Conservation (phyloP, 768 basidiomycete species). For the Auriscalpium microsporum region DNA sequence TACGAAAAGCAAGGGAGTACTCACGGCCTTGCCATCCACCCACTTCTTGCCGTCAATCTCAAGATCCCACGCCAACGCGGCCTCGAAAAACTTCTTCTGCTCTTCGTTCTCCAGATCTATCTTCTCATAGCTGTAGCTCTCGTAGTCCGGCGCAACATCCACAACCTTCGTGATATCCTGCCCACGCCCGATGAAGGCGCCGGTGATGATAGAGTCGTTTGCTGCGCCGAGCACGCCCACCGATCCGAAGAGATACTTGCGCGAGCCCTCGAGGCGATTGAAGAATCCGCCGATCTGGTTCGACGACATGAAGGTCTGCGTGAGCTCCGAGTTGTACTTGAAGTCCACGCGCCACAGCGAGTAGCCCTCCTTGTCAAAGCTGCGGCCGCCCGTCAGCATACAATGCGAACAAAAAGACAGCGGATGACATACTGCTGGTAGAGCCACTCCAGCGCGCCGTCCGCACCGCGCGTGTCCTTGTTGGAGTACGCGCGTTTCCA, state of each 20-base stretch:
- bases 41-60: slow-evolving; percentile 83
- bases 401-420: neutral
- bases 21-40: slow-evolving; percentile 84
- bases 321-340: slow-evolving; percentile 95
- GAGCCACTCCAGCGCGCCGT: slow-evolving; percentile 90
- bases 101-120: slow-evolving; percentile 64
- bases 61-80: slow-evolving; percentile 89
- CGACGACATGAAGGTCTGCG: slow-evolving; percentile 86
- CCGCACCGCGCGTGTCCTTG: slow-evolving; percentile 85
- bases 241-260: slow-evolving; percentile 94
- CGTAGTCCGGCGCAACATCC: slow-evolving; percentile 82
- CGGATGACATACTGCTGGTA: slow-evolving; percentile 69
- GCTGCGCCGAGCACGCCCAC: slow-evolving; percentile 79
- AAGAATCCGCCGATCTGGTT: slow-evolving; percentile 96
- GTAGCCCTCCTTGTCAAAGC: slow-evolving; percentile 85
- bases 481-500: slow-evolving; percentile 99
- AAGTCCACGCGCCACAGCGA: slow-evolving; percentile 89
- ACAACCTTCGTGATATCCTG: slow-evolving; percentile 63
- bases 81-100: slow-evolving; percentile 89
- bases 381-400: slow-evolving; percentile 22
- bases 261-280: slow-evolving; percentile 94
- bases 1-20: slow-evolving; percentile 22
- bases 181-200: slow-evolving; percentile 79
- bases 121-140: slow-evolving; percentile 75
- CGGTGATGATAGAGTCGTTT: slow-evolving; percentile 75